Base-by-base conservation (phyloP, 306 rosid species). In the Cicer pinnatifidum region DNA sequence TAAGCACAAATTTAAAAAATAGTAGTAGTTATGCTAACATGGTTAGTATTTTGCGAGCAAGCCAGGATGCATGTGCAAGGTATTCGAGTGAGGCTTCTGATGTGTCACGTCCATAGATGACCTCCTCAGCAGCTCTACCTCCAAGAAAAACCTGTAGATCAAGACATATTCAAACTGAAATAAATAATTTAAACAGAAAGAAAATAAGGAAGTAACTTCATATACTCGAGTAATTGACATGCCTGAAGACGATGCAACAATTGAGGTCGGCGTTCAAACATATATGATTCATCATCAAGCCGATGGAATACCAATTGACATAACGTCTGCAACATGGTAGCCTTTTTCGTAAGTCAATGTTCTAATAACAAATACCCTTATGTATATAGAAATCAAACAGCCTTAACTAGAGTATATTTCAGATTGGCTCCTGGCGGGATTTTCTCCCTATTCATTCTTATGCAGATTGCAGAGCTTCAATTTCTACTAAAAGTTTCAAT, bases 31-130 rank as follows among this genome's bases (percentile, higher is more conserved):
- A 75, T 73, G 75, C 91, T 33, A 43, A 91, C 99, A 95, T 88
- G 79, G 97, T 90, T 73, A 95, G 77, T 75, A 95, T 91, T 95
- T 95, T 90, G 73, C 97, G 99, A 75, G 99, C 97, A 78, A 95
- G 97, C 97, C 97, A 95, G 50, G 97, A 88, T 57, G 99, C 99
- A 85, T 91, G 92, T 10, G 99, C 93, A 74, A 91, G 97, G 85
- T 91, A 95, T 80, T 82, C 90, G 75, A 87, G 93, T 3, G 99
- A 95, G 77, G 97, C 91, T 79, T 62, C 85, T 19, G 99, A 91
- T 9, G 99, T 91, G 84, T 91, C 99, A 66, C 86, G 88, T 71
- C 99, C 99, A 84, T 91, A 95, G 37, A 91, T 87, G 79, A 95
- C 89, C 85, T 95, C 99, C 79, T 95, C 99, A 0, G 99, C 97